phyloP scores from a whole-genome alignment of 352 stramenopile species.

The Globisporangium heterothallicum region DNA sequence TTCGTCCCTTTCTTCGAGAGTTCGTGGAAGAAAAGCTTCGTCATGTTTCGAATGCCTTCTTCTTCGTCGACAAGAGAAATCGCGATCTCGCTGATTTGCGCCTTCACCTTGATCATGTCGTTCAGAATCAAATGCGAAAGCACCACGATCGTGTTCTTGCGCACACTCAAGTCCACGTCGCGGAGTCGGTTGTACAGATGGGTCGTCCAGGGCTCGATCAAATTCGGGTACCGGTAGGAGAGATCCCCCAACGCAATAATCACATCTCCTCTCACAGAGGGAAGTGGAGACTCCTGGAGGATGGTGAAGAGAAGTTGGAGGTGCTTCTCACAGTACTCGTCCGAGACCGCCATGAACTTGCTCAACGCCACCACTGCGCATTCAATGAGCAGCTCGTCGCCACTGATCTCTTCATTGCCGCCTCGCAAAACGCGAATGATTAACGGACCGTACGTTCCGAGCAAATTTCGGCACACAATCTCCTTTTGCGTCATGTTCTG shows the following conservation, averaged over 20 bases:
- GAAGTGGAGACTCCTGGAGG: conserved; percentile 65
- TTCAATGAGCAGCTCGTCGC: conserved; percentile 83
- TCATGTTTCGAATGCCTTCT: conserved; percentile 88
- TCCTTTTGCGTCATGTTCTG: conserved; percentile 91
- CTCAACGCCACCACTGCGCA: conserved; percentile 93
- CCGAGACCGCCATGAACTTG: conserved; percentile 98
- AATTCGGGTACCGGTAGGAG: conserved; percentile 97
- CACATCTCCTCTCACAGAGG: conserved; percentile 91
- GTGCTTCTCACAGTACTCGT: conserved; percentile 94
- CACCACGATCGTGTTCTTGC: conserved; percentile 96
- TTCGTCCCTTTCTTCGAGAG: conserved; percentile 95
- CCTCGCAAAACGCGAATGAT: conserved; percentile 82
- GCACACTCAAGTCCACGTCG: conserved; percentile 88
- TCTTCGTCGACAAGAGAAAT: conserved; percentile 94
- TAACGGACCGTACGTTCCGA: conserved; percentile 90
- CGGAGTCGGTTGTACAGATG: conserved; percentile 93
- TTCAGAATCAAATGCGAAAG: conserved; percentile 99
- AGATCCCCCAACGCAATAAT: conserved; percentile 96
- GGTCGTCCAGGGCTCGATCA: conserved; percentile 97
- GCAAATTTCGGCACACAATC: conserved; percentile 88
- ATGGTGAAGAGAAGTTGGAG: conserved; percentile 94
- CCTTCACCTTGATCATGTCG: conserved; percentile 99
- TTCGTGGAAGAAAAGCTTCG: conserved; percentile 96
- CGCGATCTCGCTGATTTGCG: conserved; percentile 93
- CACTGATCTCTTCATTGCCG: conserved; percentile 49